A percentile compares a stretch with the other conserved stretches of the same genome.
These are phyloP conservation scores for Trichosphaerium sp. DNA, from an alignment of 78 protist genomes.

Conservation along the genomic window DNA sequence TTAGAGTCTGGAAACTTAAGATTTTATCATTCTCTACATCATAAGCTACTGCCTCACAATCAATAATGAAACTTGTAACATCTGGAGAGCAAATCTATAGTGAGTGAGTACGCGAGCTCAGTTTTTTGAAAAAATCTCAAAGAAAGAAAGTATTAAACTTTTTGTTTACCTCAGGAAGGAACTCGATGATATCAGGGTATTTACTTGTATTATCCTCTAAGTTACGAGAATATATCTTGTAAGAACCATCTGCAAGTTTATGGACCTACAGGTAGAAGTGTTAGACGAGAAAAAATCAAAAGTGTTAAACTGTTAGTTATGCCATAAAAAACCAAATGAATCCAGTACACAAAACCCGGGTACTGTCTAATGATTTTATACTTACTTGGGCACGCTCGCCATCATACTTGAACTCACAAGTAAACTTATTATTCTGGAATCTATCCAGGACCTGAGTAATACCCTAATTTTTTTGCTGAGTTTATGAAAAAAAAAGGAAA, in stretches of 20 bases:
- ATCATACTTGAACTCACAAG: slow-evolving; percentile 97
- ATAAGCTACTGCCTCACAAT: slow-evolving; percentile 90
- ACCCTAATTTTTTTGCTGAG: slow-evolving; percentile 12
- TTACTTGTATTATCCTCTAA: slow-evolving; percentile 81
- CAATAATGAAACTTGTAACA: slow-evolving; percentile 64
- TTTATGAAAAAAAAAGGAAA: no score
- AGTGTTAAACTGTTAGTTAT: background rate
- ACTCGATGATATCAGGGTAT: slow-evolving; percentile 85
- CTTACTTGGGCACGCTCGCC: slow-evolving; percentile 87
- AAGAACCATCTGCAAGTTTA: slow-evolving; percentile 26
- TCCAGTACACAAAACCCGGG: no score
- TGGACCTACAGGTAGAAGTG: slow-evolving; percentile 19
- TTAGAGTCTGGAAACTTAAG: slow-evolving; percentile 87
- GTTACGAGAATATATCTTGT: slow-evolving; percentile 83
- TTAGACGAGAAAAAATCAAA: background rate
- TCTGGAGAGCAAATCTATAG: background rate
- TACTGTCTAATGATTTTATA: background rate
- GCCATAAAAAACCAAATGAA: no score
- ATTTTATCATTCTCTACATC: slow-evolving; percentile 50
- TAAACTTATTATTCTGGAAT: slow-evolving; percentile 59
- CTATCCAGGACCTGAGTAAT: slow-evolving; percentile 67
- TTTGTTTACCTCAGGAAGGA: slow-evolving; percentile 6
- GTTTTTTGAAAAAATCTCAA: background rate
- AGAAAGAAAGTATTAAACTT: background rate
- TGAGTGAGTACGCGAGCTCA: background rate